Evolutionary conservation across 345 rosid genomes (phyloP).

Genomic region (Salix caprea): DNA sequence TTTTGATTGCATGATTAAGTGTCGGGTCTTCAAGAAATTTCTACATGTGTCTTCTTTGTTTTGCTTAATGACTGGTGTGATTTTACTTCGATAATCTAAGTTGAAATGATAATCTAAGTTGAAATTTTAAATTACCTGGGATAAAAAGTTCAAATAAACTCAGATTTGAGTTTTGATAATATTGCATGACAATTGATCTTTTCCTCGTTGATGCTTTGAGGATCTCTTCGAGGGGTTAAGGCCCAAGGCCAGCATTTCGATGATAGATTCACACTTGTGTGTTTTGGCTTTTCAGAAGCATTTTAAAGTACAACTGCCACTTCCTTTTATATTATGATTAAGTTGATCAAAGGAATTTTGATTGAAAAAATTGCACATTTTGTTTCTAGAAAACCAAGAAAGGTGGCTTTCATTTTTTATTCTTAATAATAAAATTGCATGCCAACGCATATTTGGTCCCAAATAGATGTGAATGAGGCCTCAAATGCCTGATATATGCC

Average conservation of each 20-base stretch:
- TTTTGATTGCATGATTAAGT: neutral
- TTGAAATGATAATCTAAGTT: neutral
- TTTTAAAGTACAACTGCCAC: neutral
- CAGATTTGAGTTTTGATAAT: too few relatives aligned
- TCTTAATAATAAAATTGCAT: too few relatives aligned
- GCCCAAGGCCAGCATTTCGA: too few relatives aligned
- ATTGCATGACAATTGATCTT: too few relatives aligned
- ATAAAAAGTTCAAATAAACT: too few relatives aligned
- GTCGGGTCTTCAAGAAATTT: neutral
- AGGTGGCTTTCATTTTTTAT: neutral
- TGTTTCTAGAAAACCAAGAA: neutral
- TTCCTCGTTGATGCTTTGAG: too few relatives aligned
- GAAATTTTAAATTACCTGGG: neutral
- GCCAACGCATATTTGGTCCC: neutral
- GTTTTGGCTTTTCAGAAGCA: neutral
- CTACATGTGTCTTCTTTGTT: neutral
- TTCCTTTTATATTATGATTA: neutral
- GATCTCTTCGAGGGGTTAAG: too few relatives aligned
- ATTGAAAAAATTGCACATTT: neutral
- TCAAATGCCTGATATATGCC: neutral
- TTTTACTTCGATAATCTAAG: neutral
- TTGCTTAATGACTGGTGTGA: neutral
- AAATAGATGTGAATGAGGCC: neutral
- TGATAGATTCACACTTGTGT: neutral
- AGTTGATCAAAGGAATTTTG: neutral